Conservation (phyloP, 768 basidiomycete genomes). For the Calocybe indica region DNA sequence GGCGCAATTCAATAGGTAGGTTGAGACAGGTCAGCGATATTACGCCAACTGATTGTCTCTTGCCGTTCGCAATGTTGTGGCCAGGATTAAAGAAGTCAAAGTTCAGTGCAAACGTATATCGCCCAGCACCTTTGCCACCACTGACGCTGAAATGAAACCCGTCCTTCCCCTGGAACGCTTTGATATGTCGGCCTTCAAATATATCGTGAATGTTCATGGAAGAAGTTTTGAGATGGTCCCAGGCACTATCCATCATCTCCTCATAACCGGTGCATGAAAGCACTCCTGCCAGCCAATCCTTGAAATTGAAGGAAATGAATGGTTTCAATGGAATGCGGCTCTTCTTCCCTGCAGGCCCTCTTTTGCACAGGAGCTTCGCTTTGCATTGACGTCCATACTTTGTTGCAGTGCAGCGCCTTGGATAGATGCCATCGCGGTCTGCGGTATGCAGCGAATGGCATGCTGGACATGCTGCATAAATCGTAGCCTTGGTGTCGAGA, state of each 20-base stretch:
- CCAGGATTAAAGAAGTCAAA: constrained; percentile 31
- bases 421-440: not conserved
- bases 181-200: constrained; percentile 18
- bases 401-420: not conserved
- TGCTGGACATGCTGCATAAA: constrained; percentile 13
- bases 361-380: not conserved
- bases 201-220: constrained; percentile 13
- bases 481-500: constrained; percentile 10
- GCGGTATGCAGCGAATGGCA: constrained; percentile 10
- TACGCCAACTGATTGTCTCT: constrained; percentile 19
- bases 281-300: constrained; percentile 20
- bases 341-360: not conserved
- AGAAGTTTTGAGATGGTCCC: constrained; percentile 5
- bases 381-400: not conserved
- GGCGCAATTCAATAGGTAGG: constrained; percentile 22
- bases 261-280: constrained; percentile 18
- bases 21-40: constrained; percentile 30
- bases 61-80: constrained; percentile 18
- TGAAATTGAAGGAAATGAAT: constrained; percentile 16
- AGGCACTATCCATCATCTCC: constrained; percentile 15
- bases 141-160: constrained; percentile 12
- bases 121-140: constrained; percentile 13
- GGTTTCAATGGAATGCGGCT: constrained; percentile 13
- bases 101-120: constrained; percentile 22
- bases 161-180: constrained; percentile 20